These are phyloP conservation scores for Quercus parvula DNA, from an alignment of 306 rosid species.

Conservation along the genomic window DNA sequence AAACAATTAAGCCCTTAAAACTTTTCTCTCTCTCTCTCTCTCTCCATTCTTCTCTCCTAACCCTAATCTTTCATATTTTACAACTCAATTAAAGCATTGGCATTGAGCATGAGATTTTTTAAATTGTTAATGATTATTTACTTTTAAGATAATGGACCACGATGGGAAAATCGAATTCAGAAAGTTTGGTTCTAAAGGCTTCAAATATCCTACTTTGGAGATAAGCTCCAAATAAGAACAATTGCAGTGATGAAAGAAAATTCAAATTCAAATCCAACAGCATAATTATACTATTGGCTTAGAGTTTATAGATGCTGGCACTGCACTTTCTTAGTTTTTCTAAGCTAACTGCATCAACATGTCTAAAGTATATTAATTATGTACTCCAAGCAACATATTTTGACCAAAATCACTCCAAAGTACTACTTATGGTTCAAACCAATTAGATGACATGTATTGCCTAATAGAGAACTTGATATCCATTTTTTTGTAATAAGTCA, in stretches of 20 bases:
- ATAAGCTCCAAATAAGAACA: neutral
- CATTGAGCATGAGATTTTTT: neutral
- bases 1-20: no score
- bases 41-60: no score
- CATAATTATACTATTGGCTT: neutral
- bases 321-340: neutral
- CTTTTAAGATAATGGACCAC: neutral
- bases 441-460: neutral
- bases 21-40: no score
- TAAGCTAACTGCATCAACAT: neutral
- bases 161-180: neutral
- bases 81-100: neutral
- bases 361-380: neutral
- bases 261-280: neutral
- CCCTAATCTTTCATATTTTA: no score
- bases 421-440: neutral
- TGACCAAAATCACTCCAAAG: neutral
- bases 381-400: neutral
- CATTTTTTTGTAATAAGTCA: neutral
- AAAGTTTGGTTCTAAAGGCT: neutral
- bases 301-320: neutral
- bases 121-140: neutral
- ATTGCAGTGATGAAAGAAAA: neutral
- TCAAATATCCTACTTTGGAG: neutral
- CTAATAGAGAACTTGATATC: neutral